Conservation (phyloP, 495 filamentous ascomycete species). For the Achaetomiella virescens region DNA sequence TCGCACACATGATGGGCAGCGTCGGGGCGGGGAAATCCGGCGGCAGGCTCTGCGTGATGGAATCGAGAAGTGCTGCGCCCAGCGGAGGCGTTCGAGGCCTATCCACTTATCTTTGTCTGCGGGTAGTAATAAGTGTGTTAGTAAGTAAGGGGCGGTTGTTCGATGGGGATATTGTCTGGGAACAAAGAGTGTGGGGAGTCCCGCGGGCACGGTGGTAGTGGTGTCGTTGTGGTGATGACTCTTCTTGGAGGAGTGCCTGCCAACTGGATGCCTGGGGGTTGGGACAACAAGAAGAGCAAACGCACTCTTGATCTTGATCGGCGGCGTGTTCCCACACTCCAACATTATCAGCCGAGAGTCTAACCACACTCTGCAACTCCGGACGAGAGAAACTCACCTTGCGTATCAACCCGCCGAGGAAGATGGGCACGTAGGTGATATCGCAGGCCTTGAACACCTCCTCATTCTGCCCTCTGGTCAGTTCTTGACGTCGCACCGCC, state of each 20-base stretch:
- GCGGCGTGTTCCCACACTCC: conserved; percentile 54
- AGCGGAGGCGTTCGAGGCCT: conserved; percentile 52
- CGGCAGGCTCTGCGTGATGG: conserved; percentile 46
- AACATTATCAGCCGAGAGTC: neutral
- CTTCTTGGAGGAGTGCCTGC: no score
- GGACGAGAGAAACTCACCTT: conserved; percentile 24
- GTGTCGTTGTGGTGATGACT: no score
- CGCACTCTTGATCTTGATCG: conserved; percentile 63
- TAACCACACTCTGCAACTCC: no score
- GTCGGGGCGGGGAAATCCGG: conserved; percentile 57
- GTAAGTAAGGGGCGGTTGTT: neutral
- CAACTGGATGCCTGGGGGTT: no score
- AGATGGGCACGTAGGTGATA: conserved; percentile 60
- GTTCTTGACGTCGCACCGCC: neutral
- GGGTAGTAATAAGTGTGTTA: neutral
- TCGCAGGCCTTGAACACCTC: conserved; percentile 54
- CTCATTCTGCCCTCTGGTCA: conserved; percentile 44
- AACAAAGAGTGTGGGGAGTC: neutral
- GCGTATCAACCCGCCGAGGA: conserved; percentile 65
- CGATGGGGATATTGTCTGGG: neutral
- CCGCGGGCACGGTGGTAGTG: neutral
- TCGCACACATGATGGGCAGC: conserved; percentile 44
- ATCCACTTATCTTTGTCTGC: conserved; percentile 66
- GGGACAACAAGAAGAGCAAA: neutral
- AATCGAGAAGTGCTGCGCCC: conserved; percentile 52